Evolutionary conservation across 2,329 filamentous ascomycete species (phyloP).

Genomic region (Diaporthe aspalathi): DNA sequence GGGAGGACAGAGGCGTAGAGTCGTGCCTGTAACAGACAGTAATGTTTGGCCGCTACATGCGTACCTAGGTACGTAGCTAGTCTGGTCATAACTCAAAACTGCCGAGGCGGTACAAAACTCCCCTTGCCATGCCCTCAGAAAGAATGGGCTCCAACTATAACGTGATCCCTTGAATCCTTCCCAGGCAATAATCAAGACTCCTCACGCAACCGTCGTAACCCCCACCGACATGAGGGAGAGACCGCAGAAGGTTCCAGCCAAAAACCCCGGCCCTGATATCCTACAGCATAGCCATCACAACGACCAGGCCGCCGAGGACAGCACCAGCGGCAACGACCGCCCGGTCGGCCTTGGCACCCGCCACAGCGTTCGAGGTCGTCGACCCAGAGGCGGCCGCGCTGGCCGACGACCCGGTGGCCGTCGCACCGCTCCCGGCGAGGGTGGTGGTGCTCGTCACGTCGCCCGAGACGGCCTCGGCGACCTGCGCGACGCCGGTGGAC

Average conservation of each 20-base stretch:
- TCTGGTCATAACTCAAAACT: background rate
- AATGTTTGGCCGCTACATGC: background rate
- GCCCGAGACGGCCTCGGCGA: constrained; percentile 49
- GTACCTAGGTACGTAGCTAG: background rate
- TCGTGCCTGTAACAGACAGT: background rate
- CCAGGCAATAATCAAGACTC: background rate
- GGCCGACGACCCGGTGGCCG: constrained; percentile 30
- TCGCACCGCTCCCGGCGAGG: constrained; percentile 38
- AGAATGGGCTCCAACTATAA: background rate
- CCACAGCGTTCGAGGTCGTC: constrained; percentile 5
- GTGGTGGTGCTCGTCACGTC: constrained; percentile 47
- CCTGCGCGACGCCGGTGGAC: constrained; percentile 44
- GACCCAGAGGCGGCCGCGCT: constrained; percentile 25
- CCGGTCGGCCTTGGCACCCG: background rate
- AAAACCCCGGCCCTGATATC: background rate
- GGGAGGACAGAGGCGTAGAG: too few relatives aligned
- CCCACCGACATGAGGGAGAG: too few relatives aligned
- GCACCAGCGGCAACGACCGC: constrained; percentile 44
- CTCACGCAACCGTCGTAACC: too few relatives aligned
- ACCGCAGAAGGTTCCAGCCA: too few relatives aligned
- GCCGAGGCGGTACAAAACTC: background rate
- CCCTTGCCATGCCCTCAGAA: background rate
- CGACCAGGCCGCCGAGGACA: constrained; percentile 46
- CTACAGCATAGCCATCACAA: constrained; percentile 46
- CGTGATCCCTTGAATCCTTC: too few relatives aligned